Conservation (phyloP, 2,329 filamentous ascomycete genomes). For the Exophiala bonariae region DNA sequence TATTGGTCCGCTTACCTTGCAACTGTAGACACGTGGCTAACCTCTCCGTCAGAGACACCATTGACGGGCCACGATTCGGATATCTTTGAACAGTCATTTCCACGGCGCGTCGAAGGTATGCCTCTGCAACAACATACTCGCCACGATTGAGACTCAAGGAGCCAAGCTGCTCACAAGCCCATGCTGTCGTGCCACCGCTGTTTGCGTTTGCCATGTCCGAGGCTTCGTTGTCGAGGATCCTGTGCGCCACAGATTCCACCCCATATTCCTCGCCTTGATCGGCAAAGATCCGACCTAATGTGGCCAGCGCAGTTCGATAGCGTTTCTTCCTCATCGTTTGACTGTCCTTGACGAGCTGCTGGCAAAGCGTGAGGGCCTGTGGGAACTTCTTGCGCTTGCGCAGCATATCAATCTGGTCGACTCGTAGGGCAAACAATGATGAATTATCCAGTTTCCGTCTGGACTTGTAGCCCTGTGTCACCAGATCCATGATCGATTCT, state of each 20-base stretch:
- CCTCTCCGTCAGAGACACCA: constrained; percentile 5
- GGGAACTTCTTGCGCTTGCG: constrained; percentile 15
- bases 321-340: constrained; percentile 15
- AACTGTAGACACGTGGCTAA: constrained; percentile 11
- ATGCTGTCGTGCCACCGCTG: constrained; percentile 14
- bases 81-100: constrained; percentile 8
- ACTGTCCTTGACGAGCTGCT: constrained; percentile 17
- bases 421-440: constrained; percentile 19
- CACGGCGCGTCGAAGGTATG: constrained; percentile 15
- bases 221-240: constrained; percentile 15
- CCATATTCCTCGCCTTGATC: constrained; percentile 18
- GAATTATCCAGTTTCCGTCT: constrained; percentile 14
- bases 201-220: constrained; percentile 7
- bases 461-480: constrained; percentile 13
- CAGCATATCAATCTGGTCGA: constrained; percentile 22
- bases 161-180: constrained; percentile 22
- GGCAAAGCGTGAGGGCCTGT: constrained; percentile 10
- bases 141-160: constrained; percentile 9
- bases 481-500: constrained; percentile 20
- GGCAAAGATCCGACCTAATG: constrained; percentile 14
- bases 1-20: constrained; percentile 13
- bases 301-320: constrained; percentile 17
- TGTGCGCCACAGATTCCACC: constrained; percentile 15
- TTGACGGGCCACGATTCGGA: constrained; percentile 18
- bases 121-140: constrained; percentile 14